Conservation (phyloP, 768 basidiomycete genomes). For the Leccinum rimulosum region DNA sequence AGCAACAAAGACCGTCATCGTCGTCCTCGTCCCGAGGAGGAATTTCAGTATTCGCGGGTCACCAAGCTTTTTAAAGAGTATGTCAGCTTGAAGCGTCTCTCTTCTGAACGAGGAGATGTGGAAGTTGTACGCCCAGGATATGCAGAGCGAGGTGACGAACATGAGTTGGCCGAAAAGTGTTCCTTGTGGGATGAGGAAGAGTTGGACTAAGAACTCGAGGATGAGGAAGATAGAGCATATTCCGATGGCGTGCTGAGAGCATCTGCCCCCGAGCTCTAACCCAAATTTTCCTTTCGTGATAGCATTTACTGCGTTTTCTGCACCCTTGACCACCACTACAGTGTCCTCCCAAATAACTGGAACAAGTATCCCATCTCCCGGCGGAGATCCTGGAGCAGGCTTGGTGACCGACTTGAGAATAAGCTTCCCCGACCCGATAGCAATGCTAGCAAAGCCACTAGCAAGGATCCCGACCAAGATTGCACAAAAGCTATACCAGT, state of each 20-base stretch:
- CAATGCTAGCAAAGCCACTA: slow-evolving; percentile 26
- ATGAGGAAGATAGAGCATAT: slow-evolving; percentile 28
- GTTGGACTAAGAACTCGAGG: slow-evolving; percentile 30
- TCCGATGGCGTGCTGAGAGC: slow-evolving; percentile 14
- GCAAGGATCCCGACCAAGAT: slow-evolving; percentile 33
- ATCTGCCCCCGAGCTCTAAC: slow-evolving; percentile 9
- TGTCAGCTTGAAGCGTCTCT: slow-evolving; percentile 17
- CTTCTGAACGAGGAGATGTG: slow-evolving; percentile 32
- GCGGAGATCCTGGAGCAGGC: slow-evolving; percentile 19
- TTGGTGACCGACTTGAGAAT: slow-evolving; percentile 6
- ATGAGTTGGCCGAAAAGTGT: slow-evolving; percentile 34
- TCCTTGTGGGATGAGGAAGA: slow-evolving; percentile 33
- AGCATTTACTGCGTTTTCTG: slow-evolving; percentile 25
- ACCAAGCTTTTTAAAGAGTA: slow-evolving; percentile 18
- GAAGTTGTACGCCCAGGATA: slow-evolving; percentile 36
- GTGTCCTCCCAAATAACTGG: slow-evolving; percentile 12
- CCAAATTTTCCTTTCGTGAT: slow-evolving; percentile 30
- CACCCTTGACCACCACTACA: slow-evolving; percentile 28
- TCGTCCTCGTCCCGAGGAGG: slow-evolving; percentile 16
- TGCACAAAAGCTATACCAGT: slow-evolving; percentile 32
- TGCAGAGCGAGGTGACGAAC: slow-evolving; percentile 31
- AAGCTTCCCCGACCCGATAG: slow-evolving; percentile 27
- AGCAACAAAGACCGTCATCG: slow-evolving; percentile 13
- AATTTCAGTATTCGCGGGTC: slow-evolving; percentile 14
- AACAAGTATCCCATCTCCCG: slow-evolving; percentile 28